Conservation (phyloP, 1,139 yeast genomes). For the Waltiozyma sp. region DNA sequence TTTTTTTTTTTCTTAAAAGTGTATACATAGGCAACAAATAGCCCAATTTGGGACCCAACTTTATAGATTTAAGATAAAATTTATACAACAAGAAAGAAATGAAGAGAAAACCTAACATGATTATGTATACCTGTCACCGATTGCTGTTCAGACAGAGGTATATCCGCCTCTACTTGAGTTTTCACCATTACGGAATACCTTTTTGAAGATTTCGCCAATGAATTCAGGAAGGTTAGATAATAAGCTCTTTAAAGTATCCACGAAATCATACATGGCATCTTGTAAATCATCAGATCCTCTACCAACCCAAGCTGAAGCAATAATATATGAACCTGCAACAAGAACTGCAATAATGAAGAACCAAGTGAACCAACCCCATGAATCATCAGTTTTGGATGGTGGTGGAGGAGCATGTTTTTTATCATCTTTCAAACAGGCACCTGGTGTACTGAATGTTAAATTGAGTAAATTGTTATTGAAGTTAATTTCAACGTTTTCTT, state of each 20-base stretch:
- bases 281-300: constrained; percentile 32
- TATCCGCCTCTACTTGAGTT: constrained; percentile 61
- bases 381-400: constrained; percentile 25
- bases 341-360: constrained; percentile 55
- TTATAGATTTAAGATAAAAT: too few species aligned
- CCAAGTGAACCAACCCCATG: constrained; percentile 78
- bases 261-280: constrained; percentile 57
- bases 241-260: constrained; percentile 55
- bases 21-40: too few species aligned
- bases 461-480: constrained; percentile 25
- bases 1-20: too few species aligned
- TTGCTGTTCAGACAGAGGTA: constrained; percentile 77
- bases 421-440: constrained; percentile 31
- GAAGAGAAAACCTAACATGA: too few species aligned
- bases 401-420: constrained; percentile 10
- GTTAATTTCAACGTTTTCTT: constrained; percentile 24
- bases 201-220: constrained; percentile 54
- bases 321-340: constrained; percentile 58
- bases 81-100: too few species aligned
- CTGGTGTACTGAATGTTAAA: constrained; percentile 26
- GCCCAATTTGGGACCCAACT: too few species aligned
- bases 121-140: too few species aligned
- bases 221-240: constrained; percentile 62
- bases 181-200: constrained; percentile 51
- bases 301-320: constrained; percentile 74